Conservation (phyloP, 495 filamentous ascomycete genomes). For the Tetracladium marchalianum region DNA sequence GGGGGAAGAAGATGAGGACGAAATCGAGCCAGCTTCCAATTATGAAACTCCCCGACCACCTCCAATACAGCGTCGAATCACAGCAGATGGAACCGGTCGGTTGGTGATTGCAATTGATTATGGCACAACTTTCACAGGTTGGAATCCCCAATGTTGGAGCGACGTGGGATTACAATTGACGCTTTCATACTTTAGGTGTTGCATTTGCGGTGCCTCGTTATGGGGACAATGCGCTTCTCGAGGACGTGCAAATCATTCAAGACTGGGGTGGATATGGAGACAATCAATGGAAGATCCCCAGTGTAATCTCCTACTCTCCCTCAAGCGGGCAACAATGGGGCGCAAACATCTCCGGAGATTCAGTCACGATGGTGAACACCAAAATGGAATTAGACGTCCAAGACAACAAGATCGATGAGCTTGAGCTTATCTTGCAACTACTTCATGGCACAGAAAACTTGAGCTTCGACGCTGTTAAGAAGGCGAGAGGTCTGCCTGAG, state of each 20-base stretch:
- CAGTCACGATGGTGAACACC: constrained; percentile 12
- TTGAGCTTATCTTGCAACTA: constrained; percentile 7
- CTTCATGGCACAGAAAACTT: constrained; percentile 11
- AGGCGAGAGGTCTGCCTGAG: neutral
- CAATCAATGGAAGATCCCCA: constrained; percentile 6
- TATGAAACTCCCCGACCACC: too few species aligned
- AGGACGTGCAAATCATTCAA: constrained; percentile 4
- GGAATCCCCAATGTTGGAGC: neutral
- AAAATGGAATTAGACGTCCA: constrained; percentile 10
- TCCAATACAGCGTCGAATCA: too few species aligned
- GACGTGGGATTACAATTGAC: too few species aligned
- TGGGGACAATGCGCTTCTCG: neutral
- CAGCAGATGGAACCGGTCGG: neutral
- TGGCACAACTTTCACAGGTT: constrained; percentile 15
- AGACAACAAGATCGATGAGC: neutral
- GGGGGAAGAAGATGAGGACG: too few species aligned
- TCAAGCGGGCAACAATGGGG: constrained; percentile 9
- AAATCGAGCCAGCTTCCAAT: too few species aligned
- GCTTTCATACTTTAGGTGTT: constrained; percentile 1
- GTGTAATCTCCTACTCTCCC: constrained; percentile 9
- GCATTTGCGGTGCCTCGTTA: constrained; percentile 3
- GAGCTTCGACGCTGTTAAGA: constrained; percentile 4
- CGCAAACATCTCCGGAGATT: constrained; percentile 1
- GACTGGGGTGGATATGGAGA: constrained; percentile 5
- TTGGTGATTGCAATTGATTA: constrained; percentile 13